phyloP scores from a whole-genome alignment of 1,284 basidiomycete species.

The Cystobasidiaceae sp. region DNA sequence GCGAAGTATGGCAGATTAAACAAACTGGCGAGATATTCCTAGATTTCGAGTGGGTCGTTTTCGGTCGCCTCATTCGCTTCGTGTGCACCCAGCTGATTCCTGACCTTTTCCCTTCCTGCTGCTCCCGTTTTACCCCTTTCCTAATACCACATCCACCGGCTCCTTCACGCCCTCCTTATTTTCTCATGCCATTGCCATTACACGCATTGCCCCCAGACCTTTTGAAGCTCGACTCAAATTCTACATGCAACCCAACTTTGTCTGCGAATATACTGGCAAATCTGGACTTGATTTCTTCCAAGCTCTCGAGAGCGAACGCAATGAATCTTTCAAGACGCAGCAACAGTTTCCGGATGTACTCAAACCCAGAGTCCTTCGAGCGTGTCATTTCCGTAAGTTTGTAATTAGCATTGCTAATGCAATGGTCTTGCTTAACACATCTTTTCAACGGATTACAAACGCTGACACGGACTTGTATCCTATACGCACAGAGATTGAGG shows the following conservation, averaged over 20 bases:
- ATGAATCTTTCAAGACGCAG: slow-evolving; percentile 81
- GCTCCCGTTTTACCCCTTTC: not conserved
- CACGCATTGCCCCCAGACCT: slow-evolving; percentile 55
- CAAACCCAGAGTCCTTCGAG: slow-evolving; percentile 80
- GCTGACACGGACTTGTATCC: too few species aligned
- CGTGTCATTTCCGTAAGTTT: slow-evolving; percentile 90
- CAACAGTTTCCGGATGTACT: slow-evolving; percentile 85
- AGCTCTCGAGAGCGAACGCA: slow-evolving; percentile 81
- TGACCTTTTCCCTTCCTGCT: too few species aligned
- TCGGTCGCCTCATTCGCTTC: too few species aligned
- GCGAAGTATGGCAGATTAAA: slow-evolving; percentile 74
- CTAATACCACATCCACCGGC: slow-evolving; percentile 24
- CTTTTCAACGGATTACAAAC: too few species aligned
- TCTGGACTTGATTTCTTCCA: slow-evolving; percentile 89
- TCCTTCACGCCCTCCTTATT: too few species aligned
- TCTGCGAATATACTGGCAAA: slow-evolving; percentile 91
- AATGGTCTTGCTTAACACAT: too few species aligned
- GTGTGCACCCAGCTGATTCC: too few species aligned
- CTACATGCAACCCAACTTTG: slow-evolving; percentile 86
- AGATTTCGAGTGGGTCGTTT: slow-evolving; percentile 83
- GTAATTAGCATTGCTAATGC: too few species aligned
- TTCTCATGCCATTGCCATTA: not conserved
- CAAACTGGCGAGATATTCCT: slow-evolving; percentile 94
- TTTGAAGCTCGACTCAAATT: slow-evolving; percentile 88
- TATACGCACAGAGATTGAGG: slow-evolving; percentile 87